Evolutionary conservation across 1,139 yeast species (phyloP).

Genomic region (Petasospora fabianii): DNA sequence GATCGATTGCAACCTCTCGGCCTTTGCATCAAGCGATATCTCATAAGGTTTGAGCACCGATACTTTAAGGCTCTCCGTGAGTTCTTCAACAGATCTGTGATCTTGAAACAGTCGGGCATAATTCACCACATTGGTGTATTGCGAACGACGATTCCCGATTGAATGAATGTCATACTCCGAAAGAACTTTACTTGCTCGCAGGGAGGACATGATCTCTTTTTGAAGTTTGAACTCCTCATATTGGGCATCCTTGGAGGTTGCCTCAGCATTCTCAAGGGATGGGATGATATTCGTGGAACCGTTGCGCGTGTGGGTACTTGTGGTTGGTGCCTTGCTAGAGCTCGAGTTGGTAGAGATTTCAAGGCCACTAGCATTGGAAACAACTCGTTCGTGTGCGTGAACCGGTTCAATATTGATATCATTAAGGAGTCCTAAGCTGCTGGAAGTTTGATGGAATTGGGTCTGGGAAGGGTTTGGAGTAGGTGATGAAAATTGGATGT

Average conservation of each 20-base stretch:
- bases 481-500: neutral
- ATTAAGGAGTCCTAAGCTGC: constrained; percentile 9
- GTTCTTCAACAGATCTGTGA: constrained; percentile 9
- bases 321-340: neutral
- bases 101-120: constrained; percentile 24
- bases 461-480: neutral
- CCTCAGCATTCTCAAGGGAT: no score
- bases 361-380: constrained; percentile 2
- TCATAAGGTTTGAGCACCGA: constrained; percentile 11
- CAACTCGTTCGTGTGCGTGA: constrained; percentile 12
- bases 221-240: constrained; percentile 28
- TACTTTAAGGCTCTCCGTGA: constrained; percentile 3
- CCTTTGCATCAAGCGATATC: constrained; percentile 12
- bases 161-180: constrained; percentile 24
- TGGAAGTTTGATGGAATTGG: neutral
- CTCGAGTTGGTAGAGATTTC: constrained; percentile 1
- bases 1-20: constrained; percentile 23
- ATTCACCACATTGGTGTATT: constrained; percentile 21
- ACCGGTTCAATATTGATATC: constrained; percentile 25
- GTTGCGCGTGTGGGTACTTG: constrained; percentile 2
- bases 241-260: constrained; percentile 23
- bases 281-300: no score
- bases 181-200: constrained; percentile 21
- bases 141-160: constrained; percentile 16
- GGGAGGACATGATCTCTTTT: constrained; percentile 28